These are phyloP conservation scores for Saccharata proteae DNA, from an alignment of 2,329 filamentous ascomycete species.

Conservation along the genomic window DNA sequence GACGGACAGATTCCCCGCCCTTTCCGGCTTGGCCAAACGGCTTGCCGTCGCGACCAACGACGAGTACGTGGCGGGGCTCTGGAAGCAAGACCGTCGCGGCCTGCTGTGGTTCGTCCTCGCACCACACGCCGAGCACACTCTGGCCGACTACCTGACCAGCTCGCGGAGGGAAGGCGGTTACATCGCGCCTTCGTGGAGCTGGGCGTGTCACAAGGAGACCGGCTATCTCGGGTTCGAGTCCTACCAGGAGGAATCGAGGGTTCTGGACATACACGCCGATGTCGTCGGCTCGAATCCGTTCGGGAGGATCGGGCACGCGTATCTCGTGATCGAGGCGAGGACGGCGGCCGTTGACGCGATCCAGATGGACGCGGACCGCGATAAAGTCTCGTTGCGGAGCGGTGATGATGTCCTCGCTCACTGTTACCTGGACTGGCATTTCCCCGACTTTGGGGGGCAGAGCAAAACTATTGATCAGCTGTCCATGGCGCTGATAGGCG, in stretches of 20 bases:
- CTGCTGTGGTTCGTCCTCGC: background rate
- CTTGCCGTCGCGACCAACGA: background rate
- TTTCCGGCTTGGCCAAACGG: constrained; percentile 1
- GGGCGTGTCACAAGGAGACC: background rate
- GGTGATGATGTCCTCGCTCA: background rate
- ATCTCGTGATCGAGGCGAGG: background rate
- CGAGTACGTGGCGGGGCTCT: background rate
- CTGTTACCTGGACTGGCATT: background rate
- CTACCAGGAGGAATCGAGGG: background rate
- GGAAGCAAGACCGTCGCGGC: too few relatives aligned
- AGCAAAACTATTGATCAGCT: background rate
- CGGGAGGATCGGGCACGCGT: background rate
- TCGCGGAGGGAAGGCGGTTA: background rate
- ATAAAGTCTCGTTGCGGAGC: background rate
- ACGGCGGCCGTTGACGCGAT: background rate
- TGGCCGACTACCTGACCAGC: background rate
- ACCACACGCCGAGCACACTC: background rate
- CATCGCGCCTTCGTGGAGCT: background rate
- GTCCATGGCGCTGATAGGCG: background rate
- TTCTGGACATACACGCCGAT: background rate
- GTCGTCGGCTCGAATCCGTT: background rate
- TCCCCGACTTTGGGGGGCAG: background rate
- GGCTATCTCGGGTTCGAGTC: background rate
- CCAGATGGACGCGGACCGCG: background rate
- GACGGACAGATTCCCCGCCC: constrained; percentile 4